A percentile compares a stretch with the other conserved stretches of the same genome.
Conservation (phyloP, 805 yeast genomes). For the Myxozyma lipomycoides region DNA sequence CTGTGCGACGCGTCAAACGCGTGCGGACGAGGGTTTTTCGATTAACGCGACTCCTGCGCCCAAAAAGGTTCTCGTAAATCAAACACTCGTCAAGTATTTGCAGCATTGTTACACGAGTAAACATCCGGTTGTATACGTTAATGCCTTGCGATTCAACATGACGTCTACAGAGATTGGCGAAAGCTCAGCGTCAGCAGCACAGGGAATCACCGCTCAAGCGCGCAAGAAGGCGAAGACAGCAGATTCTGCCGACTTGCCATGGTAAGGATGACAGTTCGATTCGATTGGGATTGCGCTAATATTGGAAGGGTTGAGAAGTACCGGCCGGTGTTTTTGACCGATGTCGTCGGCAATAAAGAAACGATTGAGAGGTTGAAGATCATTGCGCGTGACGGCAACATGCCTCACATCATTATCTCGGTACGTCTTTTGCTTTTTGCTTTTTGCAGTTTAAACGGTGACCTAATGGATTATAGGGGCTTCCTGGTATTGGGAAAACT, state of each 20-base stretch:
- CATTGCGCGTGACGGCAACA: conserved; percentile 88
- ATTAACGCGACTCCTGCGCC: too few relatives aligned
- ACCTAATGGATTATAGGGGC: conserved; percentile 42
- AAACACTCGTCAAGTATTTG: too few relatives aligned
- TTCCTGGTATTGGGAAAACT: conserved; percentile 97
- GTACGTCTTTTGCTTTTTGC: conserved; percentile 21
- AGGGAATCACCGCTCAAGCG: background rate
- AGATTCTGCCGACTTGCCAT: conserved; percentile 12
- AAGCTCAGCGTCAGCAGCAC: background rate
- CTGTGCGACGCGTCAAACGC: too few relatives aligned
- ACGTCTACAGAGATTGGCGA: background rate
- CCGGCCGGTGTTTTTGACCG: conserved; percentile 72
- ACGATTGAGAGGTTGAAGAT: conserved; percentile 78
- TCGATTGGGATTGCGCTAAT: background rate
- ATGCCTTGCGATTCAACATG: too few relatives aligned
- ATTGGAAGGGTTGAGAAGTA: conserved; percentile 82
- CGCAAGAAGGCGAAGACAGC: background rate
- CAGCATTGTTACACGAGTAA: too few relatives aligned
- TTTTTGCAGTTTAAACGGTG: background rate
- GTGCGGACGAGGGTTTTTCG: too few relatives aligned
- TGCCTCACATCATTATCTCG: conserved; percentile 95
- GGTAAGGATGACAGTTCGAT: conserved; percentile 1
- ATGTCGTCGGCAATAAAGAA: conserved; percentile 90
- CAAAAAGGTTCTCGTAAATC: too few relatives aligned
- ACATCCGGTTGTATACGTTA: too few relatives aligned